Base-by-base conservation (phyloP, 23 red algal genomes). In the Gracilaria vermiculophylla region DNA sequence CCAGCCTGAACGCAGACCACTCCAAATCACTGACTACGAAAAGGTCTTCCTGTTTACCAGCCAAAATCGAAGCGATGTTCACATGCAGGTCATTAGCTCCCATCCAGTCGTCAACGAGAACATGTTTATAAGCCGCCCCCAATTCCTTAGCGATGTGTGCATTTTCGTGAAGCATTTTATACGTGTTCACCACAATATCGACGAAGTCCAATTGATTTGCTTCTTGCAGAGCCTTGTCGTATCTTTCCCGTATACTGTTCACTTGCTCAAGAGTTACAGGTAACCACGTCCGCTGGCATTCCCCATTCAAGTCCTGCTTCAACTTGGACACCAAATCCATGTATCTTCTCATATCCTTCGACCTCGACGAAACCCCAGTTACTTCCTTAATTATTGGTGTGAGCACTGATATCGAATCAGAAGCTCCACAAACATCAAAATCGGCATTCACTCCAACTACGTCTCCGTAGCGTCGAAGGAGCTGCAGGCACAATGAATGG, bases 401-500 rank as follows among this genome's bases (percentile, higher is more conserved):
- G 25, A 73, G 67, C 67, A 73, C 25, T 20, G 36, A 42, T 28
- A 20, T 47, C 3, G 67, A 73, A 45, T 48, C 67, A 5, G 42
- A 48, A 37, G 67, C 67, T 73, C 67, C 67, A 73, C 67, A 73
- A 27, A 73, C 47, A 37, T 73, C 67, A 34, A 73, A 73, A 34
- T 73, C 67, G 44, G 67, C 14, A 0, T 25, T 3, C 17, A 73
- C 23, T 48, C 67, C 67, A 47, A 47, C 47, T 13, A 27, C 28
- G n/a, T 73, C 40, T 24, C 67, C 67, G 20, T 73, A 47, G 12
- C 36, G 20, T 37, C 67, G 67, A 73, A 73, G 67, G 17, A 73
- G 39, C 20, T 48, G 39, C 7, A 73, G 19, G n/a, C 67, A 73
- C 32, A 73, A 20, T 4, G 67, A 73, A 24, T 73, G 67, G 42